phyloP scores from a whole-genome alignment of 2,329 filamentous ascomycete species.

The Ambrosiella beaveri region DNA sequence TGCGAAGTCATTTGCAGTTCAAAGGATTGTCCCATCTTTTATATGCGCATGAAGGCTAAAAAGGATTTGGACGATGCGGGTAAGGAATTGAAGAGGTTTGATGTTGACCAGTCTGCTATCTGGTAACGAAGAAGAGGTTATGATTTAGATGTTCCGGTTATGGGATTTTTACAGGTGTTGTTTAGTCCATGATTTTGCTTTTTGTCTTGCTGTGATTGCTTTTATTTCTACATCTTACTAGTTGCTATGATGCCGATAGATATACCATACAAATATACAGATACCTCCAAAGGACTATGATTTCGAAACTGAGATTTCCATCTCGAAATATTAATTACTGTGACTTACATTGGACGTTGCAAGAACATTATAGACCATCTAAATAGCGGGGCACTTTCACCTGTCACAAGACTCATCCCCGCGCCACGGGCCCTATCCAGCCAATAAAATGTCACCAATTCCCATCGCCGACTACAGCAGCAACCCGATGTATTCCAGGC shows the following conservation, averaged over 20 bases:
- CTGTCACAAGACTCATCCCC: not conserved
- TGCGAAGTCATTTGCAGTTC: constrained; percentile 95
- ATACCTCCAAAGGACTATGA: no score
- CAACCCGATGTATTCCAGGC: not conserved
- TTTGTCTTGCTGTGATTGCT: not conserved
- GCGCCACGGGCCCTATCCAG: not conserved
- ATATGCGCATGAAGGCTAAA: constrained; percentile 99
- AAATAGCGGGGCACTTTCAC: constrained; percentile 2
- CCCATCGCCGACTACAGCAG: not conserved
- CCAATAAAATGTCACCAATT: constrained; percentile 3
- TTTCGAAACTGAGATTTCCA: no score
- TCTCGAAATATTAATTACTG: not conserved
- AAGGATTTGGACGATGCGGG: constrained; percentile 94
- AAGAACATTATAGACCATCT: not conserved
- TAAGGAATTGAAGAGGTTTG: constrained; percentile 78
- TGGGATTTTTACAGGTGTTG: not conserved
- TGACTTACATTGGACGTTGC: not conserved
- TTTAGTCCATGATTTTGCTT: not conserved
- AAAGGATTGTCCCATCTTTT: constrained; percentile 96
- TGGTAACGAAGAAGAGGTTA: constrained; percentile 23
- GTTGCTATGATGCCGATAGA: not conserved
- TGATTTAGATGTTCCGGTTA: not conserved
- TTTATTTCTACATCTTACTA: not conserved
- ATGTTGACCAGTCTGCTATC: constrained; percentile 58
- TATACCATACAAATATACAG: no score